Evolutionary conservation across 345 rosid genomes (phyloP), one percentile per base, ranked within the genome.

Genomic region (Euphorbia lathyris): DNA sequence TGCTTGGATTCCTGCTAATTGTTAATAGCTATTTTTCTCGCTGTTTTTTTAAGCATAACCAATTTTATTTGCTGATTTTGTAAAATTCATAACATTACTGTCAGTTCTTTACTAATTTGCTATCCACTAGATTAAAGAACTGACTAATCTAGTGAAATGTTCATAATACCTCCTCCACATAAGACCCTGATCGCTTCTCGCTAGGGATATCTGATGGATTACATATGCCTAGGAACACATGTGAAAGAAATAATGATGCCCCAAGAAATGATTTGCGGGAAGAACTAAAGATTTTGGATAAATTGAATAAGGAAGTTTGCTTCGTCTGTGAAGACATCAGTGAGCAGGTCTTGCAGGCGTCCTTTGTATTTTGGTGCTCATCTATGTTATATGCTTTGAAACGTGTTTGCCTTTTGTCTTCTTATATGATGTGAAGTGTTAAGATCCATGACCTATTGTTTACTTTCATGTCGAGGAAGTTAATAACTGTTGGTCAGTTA

Each of bases 91-190:
- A 23, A 23, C 5, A 51, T 55, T 23, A 22, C 14, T 22, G 26
- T 11, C 56, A 32, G 23, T 23, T 55, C 29, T 22, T 22, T 1
- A 53, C 26, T 68, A 25, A 36, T 30, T 53, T 11, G 4, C 34
- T 20, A 57, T 50, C 26, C 29, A 55, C 11, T 68, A 53, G 42
- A 32, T 22, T 40, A 51, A 76, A 66, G 67, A 65, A 63, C 66
- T 29, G 47, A 47, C 48, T 69, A 17, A 11, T 30, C 42, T 59
- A 50, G 10, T 59, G 66, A 19, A 53, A 11, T 1, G 9, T n/a
- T 57, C 3, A 23, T 52, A 22, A 20, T 67, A 9, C 22, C 34
- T 67, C 22, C 32, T 67, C 12, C 50, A 7, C 13, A 36, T 60
- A 22, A 40, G 20, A 43, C 59, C 50, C 51, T 56, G 51, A 50